These are phyloP conservation scores for Endothia cerciana DNA, from an alignment of 2,329 filamentous ascomycete species.

Conservation along the genomic window DNA sequence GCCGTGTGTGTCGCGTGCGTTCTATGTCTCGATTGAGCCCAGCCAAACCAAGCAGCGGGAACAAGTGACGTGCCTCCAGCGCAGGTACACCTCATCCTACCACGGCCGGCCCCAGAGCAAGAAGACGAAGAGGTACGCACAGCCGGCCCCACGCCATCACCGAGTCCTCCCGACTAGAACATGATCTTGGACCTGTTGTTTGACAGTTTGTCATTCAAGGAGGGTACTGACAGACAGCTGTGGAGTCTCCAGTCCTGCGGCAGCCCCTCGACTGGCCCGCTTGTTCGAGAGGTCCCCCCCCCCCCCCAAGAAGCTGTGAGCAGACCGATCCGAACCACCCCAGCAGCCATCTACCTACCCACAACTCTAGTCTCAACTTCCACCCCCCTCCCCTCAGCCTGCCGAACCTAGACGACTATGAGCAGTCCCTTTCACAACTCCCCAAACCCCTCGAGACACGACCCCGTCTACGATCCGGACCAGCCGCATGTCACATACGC, in stretches of 20 bases:
- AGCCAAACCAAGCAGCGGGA: slow-evolving; percentile 2
- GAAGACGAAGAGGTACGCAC: not conserved
- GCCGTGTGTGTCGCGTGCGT: not conserved
- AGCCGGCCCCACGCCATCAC: not conserved
- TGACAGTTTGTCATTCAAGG: not conserved
- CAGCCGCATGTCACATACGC: slow-evolving; percentile 47
- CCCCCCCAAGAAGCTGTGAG: not conserved
- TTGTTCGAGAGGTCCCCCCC: too few relatives aligned
- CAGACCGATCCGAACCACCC: slow-evolving; percentile 1
- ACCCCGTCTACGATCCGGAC: slow-evolving; percentile 15
- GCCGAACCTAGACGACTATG: slow-evolving; percentile 15
- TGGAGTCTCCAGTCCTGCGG: not conserved
- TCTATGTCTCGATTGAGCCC: slow-evolving; percentile 2
- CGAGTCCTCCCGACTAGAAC: not conserved
- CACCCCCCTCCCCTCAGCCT: not conserved
- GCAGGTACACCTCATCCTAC: slow-evolving; percentile 3
- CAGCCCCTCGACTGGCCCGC: not conserved
- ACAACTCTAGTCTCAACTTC: not conserved
- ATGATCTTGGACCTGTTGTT: not conserved
- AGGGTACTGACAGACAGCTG: not conserved
- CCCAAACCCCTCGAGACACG: slow-evolving; percentile 17
- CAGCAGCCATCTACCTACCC: not conserved
- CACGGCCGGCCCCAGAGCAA: not conserved
- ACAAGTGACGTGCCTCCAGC: slow-evolving; percentile 16
- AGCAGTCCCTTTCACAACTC: slow-evolving; percentile 25